These are phyloP conservation scores for Fusarium sp. DNA, from an alignment of 2,329 filamentous ascomycete species.

Conservation along the genomic window DNA sequence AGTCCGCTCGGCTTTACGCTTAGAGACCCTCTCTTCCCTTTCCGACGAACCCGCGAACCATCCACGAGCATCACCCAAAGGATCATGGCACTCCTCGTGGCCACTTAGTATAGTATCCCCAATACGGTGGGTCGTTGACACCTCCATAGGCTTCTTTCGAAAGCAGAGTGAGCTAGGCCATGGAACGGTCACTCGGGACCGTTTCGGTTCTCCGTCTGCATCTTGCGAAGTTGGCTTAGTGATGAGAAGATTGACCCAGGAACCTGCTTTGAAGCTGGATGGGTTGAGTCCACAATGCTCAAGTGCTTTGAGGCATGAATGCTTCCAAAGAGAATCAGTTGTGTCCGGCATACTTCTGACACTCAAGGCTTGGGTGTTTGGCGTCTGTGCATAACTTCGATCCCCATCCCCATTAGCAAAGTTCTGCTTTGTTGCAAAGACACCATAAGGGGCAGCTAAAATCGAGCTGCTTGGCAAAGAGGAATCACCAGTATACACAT, in stretches of 20 bases:
- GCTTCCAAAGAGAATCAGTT: constrained; percentile 62
- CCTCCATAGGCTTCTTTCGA: constrained; percentile 60
- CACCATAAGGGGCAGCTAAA: constrained; percentile 67
- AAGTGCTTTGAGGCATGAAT: constrained; percentile 63
- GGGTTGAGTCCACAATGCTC: constrained; percentile 63
- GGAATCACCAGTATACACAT: constrained; percentile 56
- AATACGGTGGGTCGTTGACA: constrained; percentile 55
- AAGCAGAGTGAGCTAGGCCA: constrained; percentile 69
- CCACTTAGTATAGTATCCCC: constrained; percentile 56
- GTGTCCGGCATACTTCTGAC: constrained; percentile 57
- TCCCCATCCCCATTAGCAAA: constrained; percentile 42
- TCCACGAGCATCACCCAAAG: constrained; percentile 60
- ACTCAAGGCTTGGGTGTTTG: constrained; percentile 64
- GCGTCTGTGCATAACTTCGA: constrained; percentile 60
- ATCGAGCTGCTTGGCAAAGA: constrained; percentile 60
- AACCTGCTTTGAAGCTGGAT: constrained; percentile 57
- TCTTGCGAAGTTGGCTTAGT: constrained; percentile 60
- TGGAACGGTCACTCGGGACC: constrained; percentile 59
- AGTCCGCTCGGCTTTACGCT: constrained; percentile 65
- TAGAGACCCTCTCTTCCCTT: constrained; percentile 61
- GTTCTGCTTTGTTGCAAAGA: constrained; percentile 50
- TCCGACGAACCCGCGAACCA: constrained; percentile 62
- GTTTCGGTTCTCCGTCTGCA: constrained; percentile 57
- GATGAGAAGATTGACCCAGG: constrained; percentile 66
- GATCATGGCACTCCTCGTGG: constrained; percentile 61